These are phyloP conservation scores for Anthracocystis walkeri DNA, from an alignment of 1,284 basidiomycete species.

Conservation along the genomic window DNA sequence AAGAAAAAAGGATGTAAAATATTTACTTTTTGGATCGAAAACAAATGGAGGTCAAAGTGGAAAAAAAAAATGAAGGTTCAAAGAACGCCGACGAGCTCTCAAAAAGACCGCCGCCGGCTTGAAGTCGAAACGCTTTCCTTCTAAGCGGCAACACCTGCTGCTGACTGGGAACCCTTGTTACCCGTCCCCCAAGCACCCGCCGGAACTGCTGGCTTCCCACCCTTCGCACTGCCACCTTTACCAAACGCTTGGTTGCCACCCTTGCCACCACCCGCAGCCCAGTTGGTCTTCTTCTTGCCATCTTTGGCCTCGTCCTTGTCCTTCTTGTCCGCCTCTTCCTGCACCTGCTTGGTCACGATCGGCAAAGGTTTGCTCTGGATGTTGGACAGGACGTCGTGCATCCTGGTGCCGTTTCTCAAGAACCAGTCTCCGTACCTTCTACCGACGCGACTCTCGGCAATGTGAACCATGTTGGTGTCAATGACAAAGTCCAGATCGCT, in stretches of 20 bases:
- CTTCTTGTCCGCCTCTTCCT: constrained; percentile 24
- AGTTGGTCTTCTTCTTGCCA: constrained; percentile 16
- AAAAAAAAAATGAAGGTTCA: background rate
- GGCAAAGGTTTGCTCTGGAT: constrained; percentile 61
- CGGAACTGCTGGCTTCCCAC: background rate
- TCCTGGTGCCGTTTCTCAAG: constrained; percentile 75
- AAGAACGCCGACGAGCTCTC: background rate
- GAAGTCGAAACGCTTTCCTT: too few species aligned
- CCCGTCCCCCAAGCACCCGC: background rate
- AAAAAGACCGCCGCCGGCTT: too few species aligned
- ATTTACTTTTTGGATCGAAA: constrained; percentile 9
- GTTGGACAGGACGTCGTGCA: constrained; percentile 59
- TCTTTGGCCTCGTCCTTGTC: background rate
- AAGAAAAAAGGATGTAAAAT: background rate
- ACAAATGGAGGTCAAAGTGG: background rate
- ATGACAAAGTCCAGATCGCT: constrained; percentile 96
- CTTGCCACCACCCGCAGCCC: constrained; percentile 14
- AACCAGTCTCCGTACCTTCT: constrained; percentile 95
- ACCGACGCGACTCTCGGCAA: constrained; percentile 91
- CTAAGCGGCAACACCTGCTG: too few species aligned
- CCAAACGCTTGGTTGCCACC: background rate
- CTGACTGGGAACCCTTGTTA: too few species aligned
- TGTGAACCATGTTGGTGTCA: constrained; percentile 93
- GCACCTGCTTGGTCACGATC: constrained; percentile 42
- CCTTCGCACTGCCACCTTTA: background rate